Evolutionary conservation across 2,329 filamentous ascomycete genomes (phyloP).

Genomic region (Rhytidhysteron rufulum): DNA sequence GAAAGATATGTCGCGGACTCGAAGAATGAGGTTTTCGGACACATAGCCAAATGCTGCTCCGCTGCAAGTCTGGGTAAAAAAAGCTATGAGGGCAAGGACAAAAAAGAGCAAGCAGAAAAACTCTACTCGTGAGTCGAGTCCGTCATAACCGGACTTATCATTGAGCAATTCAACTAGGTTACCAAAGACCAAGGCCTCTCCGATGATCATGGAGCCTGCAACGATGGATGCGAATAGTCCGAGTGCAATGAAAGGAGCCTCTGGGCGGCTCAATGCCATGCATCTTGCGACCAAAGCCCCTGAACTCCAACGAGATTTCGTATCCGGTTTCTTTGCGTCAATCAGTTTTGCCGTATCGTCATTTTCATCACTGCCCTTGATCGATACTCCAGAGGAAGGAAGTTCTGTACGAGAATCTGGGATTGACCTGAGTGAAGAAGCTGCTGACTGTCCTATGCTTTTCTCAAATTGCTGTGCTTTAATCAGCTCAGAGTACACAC

Average conservation of each 20-base stretch:
- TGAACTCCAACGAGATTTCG: slow-evolving; percentile 2
- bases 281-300: slow-evolving; percentile 20
- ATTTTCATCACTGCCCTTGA: slow-evolving; percentile 4
- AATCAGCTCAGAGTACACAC: slow-evolving; percentile 29
- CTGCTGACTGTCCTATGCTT: slow-evolving; percentile 15
- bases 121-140: slow-evolving; percentile 25
- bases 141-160: slow-evolving; percentile 30
- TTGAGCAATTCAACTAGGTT: slow-evolving; percentile 51
- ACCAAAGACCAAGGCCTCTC: slow-evolving; percentile 57
- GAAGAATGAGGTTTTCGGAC: slow-evolving; percentile 43
- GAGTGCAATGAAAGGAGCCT: slow-evolving; percentile 36
- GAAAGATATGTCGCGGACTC: slow-evolving; percentile 45
- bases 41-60: slow-evolving; percentile 48
- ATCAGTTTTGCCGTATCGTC: slow-evolving; percentile 1
- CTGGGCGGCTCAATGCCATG: slow-evolving; percentile 29
- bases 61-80: slow-evolving; percentile 41
- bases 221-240: slow-evolving; percentile 44
- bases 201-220: slow-evolving; percentile 53
- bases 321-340: not conserved
- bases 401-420: no score
- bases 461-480: slow-evolving; percentile 34
- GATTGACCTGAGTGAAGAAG: no score
- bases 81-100: slow-evolving; percentile 49
- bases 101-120: slow-evolving; percentile 52
- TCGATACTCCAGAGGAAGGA: no score